Conservation (phyloP, 2,329 filamentous ascomycete species). For the Shiraia bambusicola region DNA sequence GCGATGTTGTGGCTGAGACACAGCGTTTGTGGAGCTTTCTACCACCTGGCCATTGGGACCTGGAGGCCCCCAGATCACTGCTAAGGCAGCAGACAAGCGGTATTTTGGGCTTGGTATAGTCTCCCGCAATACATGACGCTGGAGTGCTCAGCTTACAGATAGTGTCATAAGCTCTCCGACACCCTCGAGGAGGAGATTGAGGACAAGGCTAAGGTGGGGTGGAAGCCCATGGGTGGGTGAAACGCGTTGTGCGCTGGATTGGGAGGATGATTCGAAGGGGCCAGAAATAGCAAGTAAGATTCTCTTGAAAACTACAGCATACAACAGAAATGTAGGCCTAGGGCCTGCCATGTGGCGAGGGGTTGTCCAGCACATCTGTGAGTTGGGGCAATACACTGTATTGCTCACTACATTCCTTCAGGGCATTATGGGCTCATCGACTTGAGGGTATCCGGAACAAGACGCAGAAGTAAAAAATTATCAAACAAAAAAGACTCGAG, state of each 20-base stretch:
- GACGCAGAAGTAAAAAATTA: not conserved
- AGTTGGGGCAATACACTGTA: too few species aligned
- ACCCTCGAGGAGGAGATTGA: not conserved
- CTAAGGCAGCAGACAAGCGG: constrained; percentile 11
- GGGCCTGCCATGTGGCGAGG: not conserved
- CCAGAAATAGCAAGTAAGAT: constrained; percentile 1
- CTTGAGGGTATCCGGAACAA: not conserved
- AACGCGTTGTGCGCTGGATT: not conserved
- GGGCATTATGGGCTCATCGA: not conserved
- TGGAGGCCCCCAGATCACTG: not conserved
- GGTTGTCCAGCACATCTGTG: not conserved
- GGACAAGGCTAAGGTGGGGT: not conserved
- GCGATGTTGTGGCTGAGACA: constrained; percentile 12
- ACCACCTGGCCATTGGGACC: constrained; percentile 19
- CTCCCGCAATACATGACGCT: not conserved
- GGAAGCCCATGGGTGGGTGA: not conserved
- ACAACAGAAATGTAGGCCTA: not conserved
- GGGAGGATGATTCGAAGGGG: not conserved
- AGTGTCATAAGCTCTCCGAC: not conserved
- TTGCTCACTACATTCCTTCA: too few species aligned
- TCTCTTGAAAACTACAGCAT: not conserved
- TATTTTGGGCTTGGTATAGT: constrained; percentile 8
- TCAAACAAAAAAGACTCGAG: not conserved
- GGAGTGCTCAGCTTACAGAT: not conserved
- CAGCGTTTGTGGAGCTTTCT: constrained; percentile 16